Percentiles rank a stretch among this genome's conserved stretches.
Conservation (phyloP, 2,329 filamentous ascomycete genomes). For the Cercospora beticola region DNA sequence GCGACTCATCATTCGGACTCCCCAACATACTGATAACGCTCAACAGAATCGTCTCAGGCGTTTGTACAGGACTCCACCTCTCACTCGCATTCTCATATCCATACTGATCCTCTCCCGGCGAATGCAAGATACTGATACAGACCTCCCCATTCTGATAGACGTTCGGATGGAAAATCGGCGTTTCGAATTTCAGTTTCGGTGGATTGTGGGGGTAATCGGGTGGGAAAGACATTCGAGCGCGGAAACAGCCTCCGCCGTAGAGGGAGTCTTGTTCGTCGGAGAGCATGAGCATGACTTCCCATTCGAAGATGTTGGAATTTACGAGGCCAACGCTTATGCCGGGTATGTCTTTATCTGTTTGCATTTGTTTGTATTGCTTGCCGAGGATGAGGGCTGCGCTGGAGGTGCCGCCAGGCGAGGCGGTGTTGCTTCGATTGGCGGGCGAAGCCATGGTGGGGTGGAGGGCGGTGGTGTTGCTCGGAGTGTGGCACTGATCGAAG, state of each 20-base stretch:
- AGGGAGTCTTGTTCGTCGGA: constrained; percentile 74
- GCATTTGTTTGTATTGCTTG: constrained; percentile 92
- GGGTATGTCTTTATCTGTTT: constrained; percentile 83
- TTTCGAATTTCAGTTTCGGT: constrained; percentile 83
- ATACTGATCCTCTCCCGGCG: constrained; percentile 88
- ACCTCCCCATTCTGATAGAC: constrained; percentile 84
- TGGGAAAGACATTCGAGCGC: constrained; percentile 80
- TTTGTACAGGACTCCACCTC: constrained; percentile 93
- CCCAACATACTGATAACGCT: constrained; percentile 90
- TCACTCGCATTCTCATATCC: constrained; percentile 90
- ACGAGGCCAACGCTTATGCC: constrained; percentile 92
- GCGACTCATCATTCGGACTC: constrained; percentile 91
- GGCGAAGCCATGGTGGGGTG: constrained; percentile 20
- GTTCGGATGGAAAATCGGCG: constrained; percentile 90
- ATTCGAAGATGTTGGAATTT: constrained; percentile 86
- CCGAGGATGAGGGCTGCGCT: constrained; percentile 72
- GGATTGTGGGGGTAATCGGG: constrained; percentile 82
- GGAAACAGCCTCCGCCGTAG: constrained; percentile 93
- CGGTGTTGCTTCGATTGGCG: constrained; percentile 18
- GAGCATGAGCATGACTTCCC: constrained; percentile 99
- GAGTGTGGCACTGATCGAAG: not conserved
- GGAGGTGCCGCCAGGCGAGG: constrained; percentile 33
- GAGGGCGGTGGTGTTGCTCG: not conserved
- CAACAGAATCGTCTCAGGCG: constrained; percentile 88
- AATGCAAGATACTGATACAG: constrained; percentile 96